Conservation (phyloP, 2,329 filamentous ascomycete genomes). For the Aschersonia sp. region DNA sequence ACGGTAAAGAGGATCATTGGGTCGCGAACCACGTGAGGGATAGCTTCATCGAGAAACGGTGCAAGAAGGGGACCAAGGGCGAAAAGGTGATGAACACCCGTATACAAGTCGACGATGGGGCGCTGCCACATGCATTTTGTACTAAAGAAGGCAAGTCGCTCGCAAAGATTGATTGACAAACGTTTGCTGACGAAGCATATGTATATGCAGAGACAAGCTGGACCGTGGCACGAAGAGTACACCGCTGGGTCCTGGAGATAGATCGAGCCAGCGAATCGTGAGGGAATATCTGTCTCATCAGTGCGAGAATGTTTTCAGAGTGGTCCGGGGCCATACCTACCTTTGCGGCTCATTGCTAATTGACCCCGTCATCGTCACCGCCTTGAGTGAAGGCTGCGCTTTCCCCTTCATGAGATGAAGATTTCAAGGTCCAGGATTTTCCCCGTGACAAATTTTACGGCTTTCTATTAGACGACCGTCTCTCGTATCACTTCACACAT, state of each 20-base stretch:
- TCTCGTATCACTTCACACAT: no score
- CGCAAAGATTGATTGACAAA: neutral
- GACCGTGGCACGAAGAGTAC: neutral
- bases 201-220: neutral
- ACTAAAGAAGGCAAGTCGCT: conserved; percentile 19
- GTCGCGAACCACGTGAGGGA: conserved; percentile 42
- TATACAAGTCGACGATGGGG: conserved; percentile 32
- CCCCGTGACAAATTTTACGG: no score
- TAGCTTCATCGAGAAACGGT: conserved; percentile 28
- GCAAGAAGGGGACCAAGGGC: neutral
- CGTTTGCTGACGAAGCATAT: neutral
- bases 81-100: no score
- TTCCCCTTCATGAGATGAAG: no score
- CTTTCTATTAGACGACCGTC: no score
- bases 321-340: neutral
- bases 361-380: no score
- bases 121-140: conserved; percentile 48
- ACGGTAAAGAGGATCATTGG: conserved; percentile 48
- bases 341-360: neutral
- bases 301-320: neutral
- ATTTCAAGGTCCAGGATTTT: no score
- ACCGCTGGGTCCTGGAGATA: neutral
- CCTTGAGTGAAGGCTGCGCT: no score
- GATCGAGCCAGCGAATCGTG: neutral
- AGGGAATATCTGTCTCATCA: neutral